phyloP scores from a whole-genome alignment of 192 early-diverging fungal genomes.

The Podochytrium sp. region DNA sequence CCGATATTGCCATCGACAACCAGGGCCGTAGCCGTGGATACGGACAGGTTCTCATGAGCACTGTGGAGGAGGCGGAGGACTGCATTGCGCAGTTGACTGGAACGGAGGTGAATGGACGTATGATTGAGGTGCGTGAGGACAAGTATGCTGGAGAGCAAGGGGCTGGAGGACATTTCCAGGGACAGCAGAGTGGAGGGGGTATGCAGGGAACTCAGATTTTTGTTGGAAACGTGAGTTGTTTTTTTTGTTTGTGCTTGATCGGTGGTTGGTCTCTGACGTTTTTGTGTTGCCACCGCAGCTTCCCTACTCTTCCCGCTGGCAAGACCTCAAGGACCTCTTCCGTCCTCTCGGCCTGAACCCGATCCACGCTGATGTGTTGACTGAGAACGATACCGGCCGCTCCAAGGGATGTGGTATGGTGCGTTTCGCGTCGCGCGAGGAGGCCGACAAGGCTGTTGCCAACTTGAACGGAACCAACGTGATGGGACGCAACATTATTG shows the following conservation, averaged over 20 bases:
- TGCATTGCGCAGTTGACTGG: conserved; percentile 49
- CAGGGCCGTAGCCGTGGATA: conserved; percentile 76
- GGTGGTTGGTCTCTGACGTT: conserved; percentile 13
- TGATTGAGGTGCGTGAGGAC: conserved; percentile 54
- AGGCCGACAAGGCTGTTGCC: conserved; percentile 72
- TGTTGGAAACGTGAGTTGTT: conserved; percentile 81
- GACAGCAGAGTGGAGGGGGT: conserved; percentile 15
- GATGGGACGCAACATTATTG: conserved; percentile 49
- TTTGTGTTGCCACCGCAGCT: conserved; percentile 46
- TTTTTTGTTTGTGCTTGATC: background rate
- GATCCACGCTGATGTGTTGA: conserved; percentile 52
- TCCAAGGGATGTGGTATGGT: conserved; percentile 59
- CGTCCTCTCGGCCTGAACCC: conserved; percentile 50
- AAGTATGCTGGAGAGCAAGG: conserved; percentile 37
- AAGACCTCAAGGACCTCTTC: conserved; percentile 60
- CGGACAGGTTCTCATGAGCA: conserved; percentile 68
- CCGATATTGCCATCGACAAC: conserved; percentile 67
- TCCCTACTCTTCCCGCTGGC: conserved; percentile 55
- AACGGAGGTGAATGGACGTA: conserved; percentile 44
- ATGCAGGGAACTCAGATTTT: conserved; percentile 59
- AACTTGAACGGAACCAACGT: conserved; percentile 49
- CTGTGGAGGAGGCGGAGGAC: conserved; percentile 49
- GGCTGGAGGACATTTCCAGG: conserved; percentile 8
- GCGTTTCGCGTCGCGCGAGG: conserved; percentile 65
- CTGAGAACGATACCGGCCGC: conserved; percentile 47